phyloP scores from a whole-genome alignment of 306 rosid species.

The Rosa chinensis region DNA sequence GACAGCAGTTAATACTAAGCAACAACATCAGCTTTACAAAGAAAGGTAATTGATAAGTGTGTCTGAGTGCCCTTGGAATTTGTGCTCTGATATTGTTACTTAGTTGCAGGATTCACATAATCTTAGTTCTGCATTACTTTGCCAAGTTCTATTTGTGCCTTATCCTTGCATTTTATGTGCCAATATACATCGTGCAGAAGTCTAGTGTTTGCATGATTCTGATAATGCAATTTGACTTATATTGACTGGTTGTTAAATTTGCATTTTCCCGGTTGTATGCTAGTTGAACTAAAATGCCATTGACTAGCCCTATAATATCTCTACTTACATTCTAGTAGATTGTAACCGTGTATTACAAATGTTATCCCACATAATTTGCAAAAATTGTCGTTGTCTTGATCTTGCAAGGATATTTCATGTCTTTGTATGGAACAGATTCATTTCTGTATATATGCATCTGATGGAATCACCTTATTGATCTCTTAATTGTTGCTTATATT shows the following conservation, averaged over 20 bases:
- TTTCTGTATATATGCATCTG: not conserved
- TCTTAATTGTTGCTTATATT: conserved; percentile 21
- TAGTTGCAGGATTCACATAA: not conserved
- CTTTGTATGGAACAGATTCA: not conserved
- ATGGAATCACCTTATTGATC: not conserved
- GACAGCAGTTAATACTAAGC: conserved; percentile 33
- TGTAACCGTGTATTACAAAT: not conserved
- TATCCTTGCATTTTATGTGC: no score
- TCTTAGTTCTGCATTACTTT: not conserved
- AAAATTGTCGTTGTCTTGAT: not conserved
- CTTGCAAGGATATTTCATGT: not conserved
- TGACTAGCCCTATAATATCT: not conserved
- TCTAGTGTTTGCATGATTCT: not conserved
- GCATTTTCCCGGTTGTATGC: not conserved
- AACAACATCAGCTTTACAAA: conserved; percentile 42
- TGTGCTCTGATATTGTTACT: not conserved
- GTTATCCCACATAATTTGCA: not conserved
- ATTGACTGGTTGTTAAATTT: not conserved
- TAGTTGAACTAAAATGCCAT: not conserved
- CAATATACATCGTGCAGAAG: not conserved
- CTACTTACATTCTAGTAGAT: not conserved
- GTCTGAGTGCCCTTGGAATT: not conserved
- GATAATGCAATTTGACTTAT: not conserved
- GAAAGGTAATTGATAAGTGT: conserved; percentile 61
- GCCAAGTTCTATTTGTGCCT: not conserved